Conservation (phyloP, 805 yeast genomes). For the Wickerhamiella hasegawae region DNA sequence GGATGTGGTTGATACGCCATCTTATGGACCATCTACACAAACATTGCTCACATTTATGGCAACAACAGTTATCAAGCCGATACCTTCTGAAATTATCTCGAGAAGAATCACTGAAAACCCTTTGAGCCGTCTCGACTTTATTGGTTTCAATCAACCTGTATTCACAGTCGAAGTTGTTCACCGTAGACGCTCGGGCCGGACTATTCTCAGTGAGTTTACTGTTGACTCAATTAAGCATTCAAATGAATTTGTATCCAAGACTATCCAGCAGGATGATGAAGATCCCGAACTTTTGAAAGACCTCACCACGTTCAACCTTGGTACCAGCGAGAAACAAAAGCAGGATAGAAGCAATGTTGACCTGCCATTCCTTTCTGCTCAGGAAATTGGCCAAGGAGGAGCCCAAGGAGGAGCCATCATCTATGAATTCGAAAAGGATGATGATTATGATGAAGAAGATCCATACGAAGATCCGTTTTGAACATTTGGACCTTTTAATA, state of each 20-base stretch:
- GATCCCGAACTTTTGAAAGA: slow-evolving; percentile 43
- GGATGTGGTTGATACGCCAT: slow-evolving; percentile 5
- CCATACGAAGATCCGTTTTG: slow-evolving; percentile 92
- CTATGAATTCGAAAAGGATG: slow-evolving; percentile 90
- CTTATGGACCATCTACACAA: slow-evolving; percentile 38
- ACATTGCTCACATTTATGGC: slow-evolving; percentile 53
- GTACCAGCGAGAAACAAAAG: slow-evolving; percentile 60
- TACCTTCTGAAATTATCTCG: slow-evolving; percentile 25
- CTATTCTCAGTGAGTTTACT: slow-evolving; percentile 37
- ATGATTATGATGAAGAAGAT: slow-evolving; percentile 95
- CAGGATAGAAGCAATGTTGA: slow-evolving; percentile 72
- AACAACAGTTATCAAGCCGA: slow-evolving; percentile 49
- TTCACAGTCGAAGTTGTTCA: slow-evolving; percentile 42
- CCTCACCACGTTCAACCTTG: slow-evolving; percentile 75
- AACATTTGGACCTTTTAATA: not conserved
- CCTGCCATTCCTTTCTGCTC: slow-evolving; percentile 85
- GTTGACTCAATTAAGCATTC: slow-evolving; percentile 36
- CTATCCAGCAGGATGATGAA: slow-evolving; percentile 16
- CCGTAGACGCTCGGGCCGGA: slow-evolving; percentile 74
- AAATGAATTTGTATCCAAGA: slow-evolving; percentile 21
- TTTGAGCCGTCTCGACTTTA: slow-evolving; percentile 12
- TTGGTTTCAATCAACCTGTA: slow-evolving; percentile 29
- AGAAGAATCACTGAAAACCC: slow-evolving; percentile 28
- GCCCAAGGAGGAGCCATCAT: slow-evolving; percentile 86
- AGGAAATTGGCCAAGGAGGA: slow-evolving; percentile 35